A percentile compares a stretch with the other conserved stretches of the same genome.
phyloP scores from a whole-genome alignment of 345 rosid species.

The Euphorbia peplus region DNA sequence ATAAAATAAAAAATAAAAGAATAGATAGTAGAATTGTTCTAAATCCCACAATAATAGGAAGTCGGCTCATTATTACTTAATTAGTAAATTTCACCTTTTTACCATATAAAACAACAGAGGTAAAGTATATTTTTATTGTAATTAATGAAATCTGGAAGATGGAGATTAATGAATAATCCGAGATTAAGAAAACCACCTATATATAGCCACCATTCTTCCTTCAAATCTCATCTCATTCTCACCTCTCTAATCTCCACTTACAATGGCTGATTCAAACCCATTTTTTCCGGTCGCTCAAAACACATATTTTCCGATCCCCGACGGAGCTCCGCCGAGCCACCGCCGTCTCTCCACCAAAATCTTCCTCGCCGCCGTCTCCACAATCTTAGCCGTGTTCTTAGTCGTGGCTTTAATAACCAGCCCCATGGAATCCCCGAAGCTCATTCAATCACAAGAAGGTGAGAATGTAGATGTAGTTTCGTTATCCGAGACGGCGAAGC shows the following conservation, averaged over 20 bases:
- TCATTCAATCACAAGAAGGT: background rate
- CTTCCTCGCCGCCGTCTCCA: constrained; percentile 22
- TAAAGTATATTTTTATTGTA: background rate
- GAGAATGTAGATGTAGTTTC: background rate
- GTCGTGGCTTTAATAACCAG: constrained; percentile 24
- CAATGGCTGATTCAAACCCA: constrained; percentile 24
- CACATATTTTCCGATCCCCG: constrained; percentile 16
- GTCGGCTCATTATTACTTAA: background rate
- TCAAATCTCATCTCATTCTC: background rate
- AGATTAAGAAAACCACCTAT: background rate
- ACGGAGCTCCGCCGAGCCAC: constrained; percentile 12
- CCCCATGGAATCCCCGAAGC: background rate
- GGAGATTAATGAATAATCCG: too few species aligned
- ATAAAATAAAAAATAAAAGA: too few species aligned
- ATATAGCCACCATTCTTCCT: constrained; percentile 1
- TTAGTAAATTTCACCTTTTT: too few species aligned
- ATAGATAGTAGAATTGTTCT: background rate
- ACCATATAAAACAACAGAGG: background rate
- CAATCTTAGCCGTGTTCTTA: constrained; percentile 36
- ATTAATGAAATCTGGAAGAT: background rate
- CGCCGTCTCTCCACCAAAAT: constrained; percentile 28
- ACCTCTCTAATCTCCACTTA: background rate
- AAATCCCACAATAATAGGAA: too few species aligned
- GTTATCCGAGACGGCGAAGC: background rate
- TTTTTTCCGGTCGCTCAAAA: constrained; percentile 17